A percentile compares a stretch with the other conserved stretches of the same genome.
Evolutionary conservation across 352 stramenopile genomes (phyloP).

Genomic region (Phytophthora syringae): DNA sequence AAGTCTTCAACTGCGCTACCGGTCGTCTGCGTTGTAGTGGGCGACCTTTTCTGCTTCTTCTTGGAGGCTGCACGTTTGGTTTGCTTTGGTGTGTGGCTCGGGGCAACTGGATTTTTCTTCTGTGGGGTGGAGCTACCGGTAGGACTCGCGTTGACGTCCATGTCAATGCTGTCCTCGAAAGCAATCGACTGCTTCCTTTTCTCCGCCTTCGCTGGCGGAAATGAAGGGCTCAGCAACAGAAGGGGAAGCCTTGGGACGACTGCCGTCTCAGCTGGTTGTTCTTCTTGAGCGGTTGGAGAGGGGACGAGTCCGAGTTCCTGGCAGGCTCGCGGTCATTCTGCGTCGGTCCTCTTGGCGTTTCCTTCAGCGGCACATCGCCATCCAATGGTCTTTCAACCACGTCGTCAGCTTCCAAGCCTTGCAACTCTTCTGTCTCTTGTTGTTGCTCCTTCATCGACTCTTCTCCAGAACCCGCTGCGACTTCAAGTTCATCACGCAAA

Average conservation of each 20-base stretch:
- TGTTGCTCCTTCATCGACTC: neutral
- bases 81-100: constrained; percentile 13
- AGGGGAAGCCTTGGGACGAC: no score
- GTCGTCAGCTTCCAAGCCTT: no score
- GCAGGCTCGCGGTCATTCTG: no score
- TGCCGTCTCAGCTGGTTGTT: neutral
- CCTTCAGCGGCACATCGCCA: no score
- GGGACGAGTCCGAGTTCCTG: no score
- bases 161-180: neutral
- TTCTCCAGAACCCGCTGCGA: neutral
- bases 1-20: no score
- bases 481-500: neutral
- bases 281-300: neutral
- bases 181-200: constrained; percentile 13
- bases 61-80: constrained; percentile 12
- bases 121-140: neutral
- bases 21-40: no score
- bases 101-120: neutral
- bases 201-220: neutral
- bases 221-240: no score
- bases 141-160: neutral
- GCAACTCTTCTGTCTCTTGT: no score
- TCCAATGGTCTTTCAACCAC: no score
- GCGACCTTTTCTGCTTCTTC: constrained; percentile 7
- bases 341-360: no score